These are phyloP conservation scores for Pezicula radicicola DNA, from an alignment of 2,329 filamentous ascomycete genomes.

Conservation along the genomic window DNA sequence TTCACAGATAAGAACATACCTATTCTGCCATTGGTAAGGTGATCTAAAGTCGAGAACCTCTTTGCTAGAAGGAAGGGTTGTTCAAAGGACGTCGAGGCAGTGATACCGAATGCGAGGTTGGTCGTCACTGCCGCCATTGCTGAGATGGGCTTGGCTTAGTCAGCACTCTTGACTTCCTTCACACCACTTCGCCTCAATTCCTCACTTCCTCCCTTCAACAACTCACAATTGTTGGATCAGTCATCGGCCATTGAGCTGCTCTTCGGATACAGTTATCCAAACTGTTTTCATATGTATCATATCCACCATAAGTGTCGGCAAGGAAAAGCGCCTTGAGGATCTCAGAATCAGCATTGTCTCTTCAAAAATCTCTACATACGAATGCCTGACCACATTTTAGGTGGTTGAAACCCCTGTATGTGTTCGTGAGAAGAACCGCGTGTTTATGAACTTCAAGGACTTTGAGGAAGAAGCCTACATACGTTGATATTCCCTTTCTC, in stretches of 20 bases:
- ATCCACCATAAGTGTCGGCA: constrained; percentile 56
- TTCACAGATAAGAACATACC: constrained; percentile 40
- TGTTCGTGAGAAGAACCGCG: too few species aligned
- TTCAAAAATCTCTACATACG: too few species aligned
- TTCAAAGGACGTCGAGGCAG: constrained; percentile 64
- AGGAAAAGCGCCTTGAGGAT: constrained; percentile 47
- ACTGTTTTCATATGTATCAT: constrained; percentile 61
- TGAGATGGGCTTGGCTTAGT: constrained; percentile 46
- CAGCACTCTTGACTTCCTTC: too few species aligned
- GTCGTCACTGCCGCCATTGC: constrained; percentile 67
- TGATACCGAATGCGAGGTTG: constrained; percentile 64
- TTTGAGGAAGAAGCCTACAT: too few species aligned
- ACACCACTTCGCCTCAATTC: neutral
- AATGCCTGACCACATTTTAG: too few species aligned
- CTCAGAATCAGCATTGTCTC: too few species aligned
- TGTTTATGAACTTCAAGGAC: too few species aligned
- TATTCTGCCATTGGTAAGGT: constrained; percentile 58
- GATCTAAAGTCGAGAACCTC: constrained; percentile 63
- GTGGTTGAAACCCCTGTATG: too few species aligned
- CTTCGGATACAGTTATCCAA: constrained; percentile 57
- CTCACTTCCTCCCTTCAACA: neutral
- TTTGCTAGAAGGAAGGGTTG: constrained; percentile 65
- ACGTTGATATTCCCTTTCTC: constrained; percentile 60
- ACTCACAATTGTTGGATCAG: constrained; percentile 58
- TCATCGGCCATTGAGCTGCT: constrained; percentile 68